phyloP scores from a whole-genome alignment of 2,329 filamentous ascomycete species.

The Cercospora sojina region DNA sequence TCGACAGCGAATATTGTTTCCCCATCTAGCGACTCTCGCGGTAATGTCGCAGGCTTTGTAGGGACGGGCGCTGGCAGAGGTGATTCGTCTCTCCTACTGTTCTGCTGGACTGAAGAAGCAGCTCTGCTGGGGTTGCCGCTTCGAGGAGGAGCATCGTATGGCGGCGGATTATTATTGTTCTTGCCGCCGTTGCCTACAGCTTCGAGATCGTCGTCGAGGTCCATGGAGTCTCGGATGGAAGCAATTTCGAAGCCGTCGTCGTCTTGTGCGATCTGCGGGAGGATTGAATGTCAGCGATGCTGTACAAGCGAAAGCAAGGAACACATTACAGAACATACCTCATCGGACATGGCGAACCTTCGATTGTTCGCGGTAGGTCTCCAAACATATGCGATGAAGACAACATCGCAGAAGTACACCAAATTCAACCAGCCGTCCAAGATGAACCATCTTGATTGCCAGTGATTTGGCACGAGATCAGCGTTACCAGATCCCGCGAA shows the following conservation, averaged over 20 bases:
- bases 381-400: conserved; percentile 94
- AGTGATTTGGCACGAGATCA: conserved; percentile 92
- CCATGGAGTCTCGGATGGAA: conserved; percentile 75
- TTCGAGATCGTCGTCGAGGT: conserved; percentile 55
- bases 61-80: conserved; percentile 55
- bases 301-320: neutral
- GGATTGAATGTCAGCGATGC: conserved; percentile 3
- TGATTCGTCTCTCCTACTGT: conserved; percentile 40
- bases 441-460: conserved; percentile 97
- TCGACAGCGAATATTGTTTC: conserved; percentile 94
- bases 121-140: conserved; percentile 23
- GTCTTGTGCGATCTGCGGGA: conserved; percentile 77
- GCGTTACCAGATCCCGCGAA: conserved; percentile 83
- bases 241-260: conserved; percentile 98
- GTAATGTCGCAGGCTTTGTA: conserved; percentile 50
- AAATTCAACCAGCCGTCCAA: conserved; percentile 96
- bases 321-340: conserved; percentile 54
- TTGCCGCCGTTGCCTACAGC: conserved; percentile 38
- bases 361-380: conserved; percentile 94
- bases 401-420: conserved; percentile 91
- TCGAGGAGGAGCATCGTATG: conserved; percentile 40
- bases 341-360: conserved; percentile 97
- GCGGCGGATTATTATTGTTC: conserved; percentile 34
- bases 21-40: conserved; percentile 69
- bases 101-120: neutral